Conservation (phyloP, 148 eudicot genomes). For the Vaccinium vitisidaea region DNA sequence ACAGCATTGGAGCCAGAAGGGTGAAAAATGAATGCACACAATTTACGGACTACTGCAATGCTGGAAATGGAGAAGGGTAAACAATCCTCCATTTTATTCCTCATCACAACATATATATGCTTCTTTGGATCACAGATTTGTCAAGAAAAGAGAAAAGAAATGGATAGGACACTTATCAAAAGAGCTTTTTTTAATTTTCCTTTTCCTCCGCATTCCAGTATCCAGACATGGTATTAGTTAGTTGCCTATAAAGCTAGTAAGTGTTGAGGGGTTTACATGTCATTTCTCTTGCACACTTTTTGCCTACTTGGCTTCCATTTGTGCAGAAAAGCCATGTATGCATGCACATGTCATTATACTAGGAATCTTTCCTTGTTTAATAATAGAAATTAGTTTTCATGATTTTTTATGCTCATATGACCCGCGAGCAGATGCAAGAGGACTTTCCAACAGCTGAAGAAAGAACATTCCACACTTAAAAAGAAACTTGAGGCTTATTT, state of each 20-base stretch:
- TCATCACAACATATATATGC: neutral
- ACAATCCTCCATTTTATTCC: neutral
- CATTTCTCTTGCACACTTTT: neutral
- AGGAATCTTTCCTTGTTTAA: neutral
- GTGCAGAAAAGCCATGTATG: neutral
- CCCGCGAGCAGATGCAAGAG: conserved; percentile 57
- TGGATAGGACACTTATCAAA: neutral
- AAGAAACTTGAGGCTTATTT: conserved; percentile 82
- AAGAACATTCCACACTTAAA: conserved; percentile 65
- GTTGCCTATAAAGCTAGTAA: neutral
- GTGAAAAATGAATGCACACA: conserved; percentile 79
- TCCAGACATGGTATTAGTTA: neutral
- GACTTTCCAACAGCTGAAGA: conserved; percentile 75
- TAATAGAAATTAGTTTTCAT: neutral
- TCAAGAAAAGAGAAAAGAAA: neutral
- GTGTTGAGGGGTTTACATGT: neutral
- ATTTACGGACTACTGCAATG: conserved; percentile 71
- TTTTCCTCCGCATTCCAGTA: neutral
- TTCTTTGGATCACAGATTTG: neutral
- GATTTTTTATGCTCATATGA: conserved; percentile 2
- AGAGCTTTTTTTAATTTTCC: neutral
- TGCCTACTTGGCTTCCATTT: conserved; percentile 1
- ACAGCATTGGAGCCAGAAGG: conserved; percentile 95
- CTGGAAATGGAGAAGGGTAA: conserved; percentile 84
- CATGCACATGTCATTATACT: conserved; percentile 5